Evolutionary conservation across 805 yeast genomes (phyloP).

Genomic region (Lipomyces anomalus): DNA sequence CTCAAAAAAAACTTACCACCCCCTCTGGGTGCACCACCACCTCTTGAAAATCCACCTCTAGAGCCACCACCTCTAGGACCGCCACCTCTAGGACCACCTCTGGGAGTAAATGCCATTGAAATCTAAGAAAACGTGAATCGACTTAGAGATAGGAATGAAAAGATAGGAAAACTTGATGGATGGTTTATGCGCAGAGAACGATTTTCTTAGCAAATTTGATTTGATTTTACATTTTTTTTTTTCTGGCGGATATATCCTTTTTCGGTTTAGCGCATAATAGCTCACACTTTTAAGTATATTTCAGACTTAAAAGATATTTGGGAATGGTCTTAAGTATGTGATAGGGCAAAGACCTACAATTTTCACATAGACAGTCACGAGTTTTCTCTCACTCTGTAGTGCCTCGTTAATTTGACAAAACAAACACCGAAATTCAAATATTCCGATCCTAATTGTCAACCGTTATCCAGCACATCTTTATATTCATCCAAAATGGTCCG

Average conservation of each 20-base stretch:
- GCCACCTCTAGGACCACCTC: constrained; percentile 28
- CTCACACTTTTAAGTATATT: neutral
- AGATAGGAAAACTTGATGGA: neutral
- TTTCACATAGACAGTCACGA: no score
- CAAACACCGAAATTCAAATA: no score
- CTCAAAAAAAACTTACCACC: no score
- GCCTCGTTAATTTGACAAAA: no score
- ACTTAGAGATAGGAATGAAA: neutral
- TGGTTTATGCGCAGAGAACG: constrained; percentile 1
- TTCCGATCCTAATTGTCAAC: no score
- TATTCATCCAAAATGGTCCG: constrained; percentile 70
- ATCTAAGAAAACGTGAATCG: neutral
- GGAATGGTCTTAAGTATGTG: no score
- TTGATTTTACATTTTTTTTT: neutral
- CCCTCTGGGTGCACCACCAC: constrained; percentile 43
- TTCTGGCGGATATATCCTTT: constrained; percentile 2
- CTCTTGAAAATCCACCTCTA: constrained; percentile 47
- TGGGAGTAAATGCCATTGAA: constrained; percentile 70
- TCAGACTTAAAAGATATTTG: no score
- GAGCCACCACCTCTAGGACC: constrained; percentile 37
- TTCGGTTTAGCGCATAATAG: neutral
- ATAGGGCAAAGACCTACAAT: no score
- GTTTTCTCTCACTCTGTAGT: no score
- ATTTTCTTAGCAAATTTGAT: constrained; percentile 1
- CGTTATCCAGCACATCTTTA: neutral